phyloP scores from a whole-genome alignment of 257 asterid species.

The Jacaranda copaia region DNA sequence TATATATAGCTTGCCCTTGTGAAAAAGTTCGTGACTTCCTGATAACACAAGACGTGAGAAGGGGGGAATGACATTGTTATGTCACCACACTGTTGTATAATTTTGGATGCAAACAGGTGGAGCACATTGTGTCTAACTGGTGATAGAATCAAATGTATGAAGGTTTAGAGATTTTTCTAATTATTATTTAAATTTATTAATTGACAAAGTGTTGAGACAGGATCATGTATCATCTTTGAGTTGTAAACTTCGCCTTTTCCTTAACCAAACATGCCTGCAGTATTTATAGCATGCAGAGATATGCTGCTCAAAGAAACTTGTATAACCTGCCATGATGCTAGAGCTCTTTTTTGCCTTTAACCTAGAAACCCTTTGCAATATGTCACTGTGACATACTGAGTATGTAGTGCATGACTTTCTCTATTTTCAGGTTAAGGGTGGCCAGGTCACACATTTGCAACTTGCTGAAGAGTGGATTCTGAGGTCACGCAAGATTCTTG shows the following conservation, averaged over 20 bases:
- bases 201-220: conserved; percentile 8
- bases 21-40: not conserved
- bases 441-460: conserved; percentile 58
- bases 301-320: conserved; percentile 33
- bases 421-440: conserved; percentile 73
- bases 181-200: not conserved
- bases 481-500: conserved; percentile 64
- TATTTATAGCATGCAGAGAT: conserved; percentile 8
- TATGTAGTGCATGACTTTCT: conserved; percentile 24
- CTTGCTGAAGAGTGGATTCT: conserved; percentile 89
- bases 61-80: not conserved
- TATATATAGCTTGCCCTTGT: conserved; percentile 4
- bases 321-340: conserved; percentile 1
- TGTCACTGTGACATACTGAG: conserved; percentile 12
- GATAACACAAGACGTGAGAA: not conserved
- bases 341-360: conserved; percentile 26
- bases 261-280: conserved; percentile 21
- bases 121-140: not conserved
- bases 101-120: conserved; percentile 17
- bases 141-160: not conserved
- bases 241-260: conserved; percentile 21
- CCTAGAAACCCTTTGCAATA: conserved; percentile 14
- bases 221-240: conserved; percentile 22
- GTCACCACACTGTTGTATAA: not conserved
- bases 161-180: not conserved